These are phyloP conservation scores for Fusarium xyrophilum DNA, from an alignment of 2,329 filamentous ascomycete species.

Conservation along the genomic window DNA sequence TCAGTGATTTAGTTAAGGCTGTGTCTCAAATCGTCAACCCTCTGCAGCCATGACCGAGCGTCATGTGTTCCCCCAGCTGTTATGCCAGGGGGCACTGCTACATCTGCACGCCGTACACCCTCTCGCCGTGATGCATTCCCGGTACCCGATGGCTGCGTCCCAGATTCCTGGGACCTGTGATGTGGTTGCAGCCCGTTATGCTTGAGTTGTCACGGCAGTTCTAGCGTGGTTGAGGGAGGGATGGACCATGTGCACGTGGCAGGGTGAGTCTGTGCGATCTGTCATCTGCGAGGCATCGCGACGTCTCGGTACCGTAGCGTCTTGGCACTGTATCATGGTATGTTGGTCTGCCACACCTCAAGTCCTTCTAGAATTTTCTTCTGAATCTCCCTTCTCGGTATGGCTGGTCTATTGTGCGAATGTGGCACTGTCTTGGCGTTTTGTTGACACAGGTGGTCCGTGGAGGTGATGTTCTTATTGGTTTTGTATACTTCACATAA, in stretches of 20 bases:
- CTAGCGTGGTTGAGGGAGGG: neutral
- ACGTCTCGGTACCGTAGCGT: neutral
- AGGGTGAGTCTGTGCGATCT: neutral
- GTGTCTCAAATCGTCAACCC: neutral
- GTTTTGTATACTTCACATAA: too few species aligned
- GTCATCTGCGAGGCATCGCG: neutral
- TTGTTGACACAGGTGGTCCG: rapidly evolving
- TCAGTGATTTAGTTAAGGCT: conserved; percentile 8
- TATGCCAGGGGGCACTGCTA: neutral
- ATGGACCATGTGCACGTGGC: neutral
- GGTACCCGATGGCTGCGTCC: too few species aligned
- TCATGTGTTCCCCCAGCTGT: neutral
- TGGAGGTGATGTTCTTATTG: rapidly evolving
- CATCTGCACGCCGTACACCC: neutral
- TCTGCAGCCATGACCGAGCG: neutral
- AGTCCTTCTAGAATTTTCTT: neutral
- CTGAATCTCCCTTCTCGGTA: rapidly evolving
- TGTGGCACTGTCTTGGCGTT: neutral
- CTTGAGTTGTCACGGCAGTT: rapidly evolving
- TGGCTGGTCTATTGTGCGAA: rapidly evolving
- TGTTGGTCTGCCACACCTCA: rapidly evolving
- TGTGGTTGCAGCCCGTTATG: neutral
- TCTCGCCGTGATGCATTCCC: neutral
- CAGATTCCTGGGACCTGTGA: rapidly evolving
- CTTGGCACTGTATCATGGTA: rapidly evolving